phyloP scores from a whole-genome alignment of 2,329 filamentous ascomycete genomes.

The Penicillium sp. region DNA sequence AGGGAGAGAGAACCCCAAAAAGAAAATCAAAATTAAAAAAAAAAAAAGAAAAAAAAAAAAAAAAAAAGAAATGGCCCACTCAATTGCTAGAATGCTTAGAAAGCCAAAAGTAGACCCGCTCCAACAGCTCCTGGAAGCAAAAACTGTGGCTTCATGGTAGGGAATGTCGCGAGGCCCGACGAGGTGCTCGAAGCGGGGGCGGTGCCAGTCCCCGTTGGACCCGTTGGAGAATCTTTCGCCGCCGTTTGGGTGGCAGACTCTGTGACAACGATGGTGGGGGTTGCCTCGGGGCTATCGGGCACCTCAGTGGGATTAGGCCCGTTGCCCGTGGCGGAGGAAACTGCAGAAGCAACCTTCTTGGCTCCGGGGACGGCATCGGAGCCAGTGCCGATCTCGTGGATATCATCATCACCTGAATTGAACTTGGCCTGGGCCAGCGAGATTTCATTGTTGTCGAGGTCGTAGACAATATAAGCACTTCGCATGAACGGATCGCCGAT shows the following conservation, averaged over 20 bases:
- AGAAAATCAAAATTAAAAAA: too few species aligned
- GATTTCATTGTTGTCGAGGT: constrained; percentile 65
- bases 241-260: not conserved
- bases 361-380: not conserved
- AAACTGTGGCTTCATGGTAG: not conserved
- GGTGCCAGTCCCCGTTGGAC: not conserved
- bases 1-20: too few species aligned
- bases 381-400: not conserved
- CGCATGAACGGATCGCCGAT: constrained; percentile 70
- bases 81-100: not conserved
- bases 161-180: not conserved
- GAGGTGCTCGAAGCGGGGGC: not conserved
- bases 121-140: not conserved
- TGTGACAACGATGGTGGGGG: not conserved
- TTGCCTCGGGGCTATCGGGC: not conserved
- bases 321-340: not conserved
- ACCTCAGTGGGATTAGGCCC: not conserved
- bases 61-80: too few species aligned
- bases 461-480: constrained; percentile 70
- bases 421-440: constrained; percentile 63
- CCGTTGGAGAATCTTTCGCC: too few species aligned
- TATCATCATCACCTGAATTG: constrained; percentile 44
- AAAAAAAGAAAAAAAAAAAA: too few species aligned
- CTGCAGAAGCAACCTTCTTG: not conserved
- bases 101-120: not conserved